Conservation (phyloP, 805 yeast species). For the Starmerella geochares region DNA sequence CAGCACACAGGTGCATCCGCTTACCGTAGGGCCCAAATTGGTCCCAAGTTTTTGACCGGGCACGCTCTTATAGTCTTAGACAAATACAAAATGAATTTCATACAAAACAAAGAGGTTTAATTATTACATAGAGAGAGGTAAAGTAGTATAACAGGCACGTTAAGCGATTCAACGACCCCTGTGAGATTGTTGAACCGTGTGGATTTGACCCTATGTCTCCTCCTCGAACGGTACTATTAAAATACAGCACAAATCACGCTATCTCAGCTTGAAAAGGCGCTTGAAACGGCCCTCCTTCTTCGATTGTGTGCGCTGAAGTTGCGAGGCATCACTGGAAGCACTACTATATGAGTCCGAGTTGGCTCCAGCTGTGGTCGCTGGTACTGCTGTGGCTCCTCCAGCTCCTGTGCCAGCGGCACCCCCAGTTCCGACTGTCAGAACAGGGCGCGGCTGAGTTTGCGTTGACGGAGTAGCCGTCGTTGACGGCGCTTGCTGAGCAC, state of each 20-base stretch:
- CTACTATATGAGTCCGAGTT: neutral
- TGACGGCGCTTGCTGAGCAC: too few relatives aligned
- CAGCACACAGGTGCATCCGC: too few relatives aligned
- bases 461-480: too few relatives aligned
- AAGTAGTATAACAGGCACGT: neutral
- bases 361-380: neutral
- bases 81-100: too few relatives aligned
- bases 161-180: neutral
- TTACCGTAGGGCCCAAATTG: too few relatives aligned
- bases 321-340: neutral
- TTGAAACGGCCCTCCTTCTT: slow-evolving; percentile 10
- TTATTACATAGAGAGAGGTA: neutral
- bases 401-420: neutral
- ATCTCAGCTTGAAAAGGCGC: slow-evolving; percentile 14
- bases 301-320: slow-evolving; percentile 1
- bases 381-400: neutral
- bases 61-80: too few relatives aligned
- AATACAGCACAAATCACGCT: neutral
- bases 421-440: neutral
- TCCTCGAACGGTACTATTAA: neutral
- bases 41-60: too few relatives aligned
- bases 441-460: neutral
- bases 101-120: neutral
- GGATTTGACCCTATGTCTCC: too few relatives aligned
- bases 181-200: too few relatives aligned